Conservation (phyloP, 2,329 filamentous ascomycete species). For the Aspergillus persii region DNA sequence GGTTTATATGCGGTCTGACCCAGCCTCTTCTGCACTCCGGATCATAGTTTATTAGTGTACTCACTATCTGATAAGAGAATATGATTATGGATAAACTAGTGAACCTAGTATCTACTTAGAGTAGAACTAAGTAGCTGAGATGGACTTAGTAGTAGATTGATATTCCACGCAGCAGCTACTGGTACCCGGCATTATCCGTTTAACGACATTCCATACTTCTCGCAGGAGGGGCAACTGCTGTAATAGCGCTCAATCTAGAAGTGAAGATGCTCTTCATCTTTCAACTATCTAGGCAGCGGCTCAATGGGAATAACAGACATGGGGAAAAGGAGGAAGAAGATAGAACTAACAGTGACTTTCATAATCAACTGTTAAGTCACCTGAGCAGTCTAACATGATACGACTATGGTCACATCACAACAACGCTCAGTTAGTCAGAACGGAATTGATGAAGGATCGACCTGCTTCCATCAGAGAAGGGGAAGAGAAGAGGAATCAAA, state of each 20-base stretch:
- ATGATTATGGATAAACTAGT: background rate
- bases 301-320: background rate
- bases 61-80: background rate
- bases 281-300: background rate
- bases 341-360: background rate
- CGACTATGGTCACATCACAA: background rate
- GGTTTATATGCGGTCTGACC: background rate
- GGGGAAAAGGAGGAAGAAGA: background rate
- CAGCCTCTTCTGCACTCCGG: background rate
- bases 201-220: background rate
- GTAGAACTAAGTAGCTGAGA: background rate
- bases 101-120: constrained; percentile 1
- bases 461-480: background rate
- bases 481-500: too few species aligned
- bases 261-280: background rate
- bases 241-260: constrained; percentile 1
- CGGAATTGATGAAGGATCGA: background rate
- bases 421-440: background rate
- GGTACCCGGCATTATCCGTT: background rate
- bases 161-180: background rate
- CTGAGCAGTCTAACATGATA: background rate
- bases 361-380: background rate
- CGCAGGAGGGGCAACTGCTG: background rate
- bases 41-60: background rate
- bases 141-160: background rate